Base-by-base conservation (phyloP, 257 asterid genomes). In the Solanum piurae region DNA sequence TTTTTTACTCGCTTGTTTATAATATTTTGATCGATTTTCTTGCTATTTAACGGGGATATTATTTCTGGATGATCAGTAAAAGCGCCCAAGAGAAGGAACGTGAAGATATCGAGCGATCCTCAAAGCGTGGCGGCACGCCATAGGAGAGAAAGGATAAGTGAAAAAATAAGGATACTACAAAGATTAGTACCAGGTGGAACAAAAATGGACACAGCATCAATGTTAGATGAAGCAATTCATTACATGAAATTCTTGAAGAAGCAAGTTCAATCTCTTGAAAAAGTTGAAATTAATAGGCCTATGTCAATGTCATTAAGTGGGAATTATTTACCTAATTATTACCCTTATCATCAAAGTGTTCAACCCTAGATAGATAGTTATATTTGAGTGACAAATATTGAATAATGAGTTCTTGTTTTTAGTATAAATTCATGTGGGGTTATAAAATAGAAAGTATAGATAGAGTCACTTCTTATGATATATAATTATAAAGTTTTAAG, bases 101-200 rank as follows among this genome's bases (percentile, higher is more conserved):
- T 96, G 66, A 95, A 89, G 94, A 96, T 96, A 90, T 96, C 99
- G 9, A 94, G 91, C 1, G 99, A 96, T 91, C 99, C 99, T 0
- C 99, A 96, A 75, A 95, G 98, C 86, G 98, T 96, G 79, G 98
- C 98, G 42, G 98, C 99, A 25, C 93, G 99, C 33, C 99, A 95
- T 89, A 92, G 99, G 58, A 89, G 99, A 42, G 98, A 97, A 60
- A 92, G 96, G 93, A 95, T 97, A 12, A 97, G 99, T 73, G 99
- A 94, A 89, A 75, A 94, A 92, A 97, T 97, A 21, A 89, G 99
- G 88, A 95, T 93, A 12, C 93, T 97, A 16, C 98, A 97, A 88
- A 89, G 98, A 88, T 95, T 97, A 25, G 99, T 97, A 9, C 99
- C 99, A 13, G 99, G 99, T 11, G 99, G 99, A 6, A 95, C 99